phyloP scores from a whole-genome alignment of 768 basidiomycete genomes.

The Serendipita vermifera region DNA sequence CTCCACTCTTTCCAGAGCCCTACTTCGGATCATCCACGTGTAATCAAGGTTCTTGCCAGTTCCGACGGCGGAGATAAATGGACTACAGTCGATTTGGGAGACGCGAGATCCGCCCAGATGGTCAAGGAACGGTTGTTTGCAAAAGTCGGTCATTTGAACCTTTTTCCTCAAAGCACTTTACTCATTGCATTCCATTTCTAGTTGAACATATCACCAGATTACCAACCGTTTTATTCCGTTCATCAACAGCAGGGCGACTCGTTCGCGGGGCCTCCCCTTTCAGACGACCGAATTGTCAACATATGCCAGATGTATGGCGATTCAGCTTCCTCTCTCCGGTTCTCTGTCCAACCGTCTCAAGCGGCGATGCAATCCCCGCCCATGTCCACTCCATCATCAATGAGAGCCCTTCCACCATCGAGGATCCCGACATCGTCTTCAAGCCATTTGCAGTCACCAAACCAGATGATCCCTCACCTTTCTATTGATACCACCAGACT shows the following conservation, averaged over 20 bases:
- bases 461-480: neutral
- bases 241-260: slow-evolving; percentile 3
- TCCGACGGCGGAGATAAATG: slow-evolving; percentile 6
- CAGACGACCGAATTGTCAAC: neutral
- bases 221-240: neutral
- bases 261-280: neutral
- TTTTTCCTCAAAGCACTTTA: neutral
- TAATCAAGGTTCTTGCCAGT: slow-evolving; percentile 9
- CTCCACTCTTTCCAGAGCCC: slow-evolving; percentile 4
- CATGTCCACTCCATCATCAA: neutral
- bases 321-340: neutral
- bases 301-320: neutral
- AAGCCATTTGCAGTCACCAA: too few relatives aligned
- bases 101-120: slow-evolving; percentile 6
- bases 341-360: neutral
- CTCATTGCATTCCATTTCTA: slow-evolving; percentile 4
- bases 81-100: slow-evolving; percentile 7
- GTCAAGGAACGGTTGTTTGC: slow-evolving; percentile 6
- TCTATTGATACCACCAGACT: neutral
- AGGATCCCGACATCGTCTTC: neutral
- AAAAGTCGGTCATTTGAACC: neutral
- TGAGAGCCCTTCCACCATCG: neutral
- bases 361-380: neutral
- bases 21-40: slow-evolving; percentile 5
- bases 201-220: neutral